Base-by-base conservation (phyloP, 768 basidiomycete species). In the Leccinum disarticulatum region DNA sequence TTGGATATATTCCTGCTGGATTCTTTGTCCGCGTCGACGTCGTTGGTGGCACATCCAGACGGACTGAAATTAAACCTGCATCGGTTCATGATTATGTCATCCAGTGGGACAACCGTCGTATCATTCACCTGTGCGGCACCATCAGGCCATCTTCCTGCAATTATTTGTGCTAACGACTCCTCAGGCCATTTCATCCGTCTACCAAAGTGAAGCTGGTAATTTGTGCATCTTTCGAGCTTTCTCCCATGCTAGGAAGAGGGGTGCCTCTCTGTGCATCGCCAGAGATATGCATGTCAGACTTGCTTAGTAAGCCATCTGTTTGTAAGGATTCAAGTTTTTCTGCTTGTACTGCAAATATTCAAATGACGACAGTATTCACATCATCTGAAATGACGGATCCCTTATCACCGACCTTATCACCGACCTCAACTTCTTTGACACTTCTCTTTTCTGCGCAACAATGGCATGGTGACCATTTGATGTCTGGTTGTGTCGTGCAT, bases 1-100 rank as follows among this genome's bases (percentile, higher is more conserved):
- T 61, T n/a, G 22, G 19, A 2, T 54, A 54, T 3, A 51, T 64
- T 7, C 66, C 65, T 4, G 22, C 52, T 6, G 66, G 65, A 8
- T 59, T 66, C 19, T 60, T 55, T 36, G 48, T 64, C 5, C 35
- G 15, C 0, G 30, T 59, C 1, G 15, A 56, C 2, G 38, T n/a
- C 7, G 15, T 11, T 13, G 38, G 38, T 1, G 27, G 6, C 4
- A 41, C 7, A 27, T 13, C 41, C 6, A 10, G 30, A 4, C 17
- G n/a, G 22, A 59, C 54, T 17, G 2, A 27, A 3, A 41, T 25
- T 19, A 50, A 59, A 8, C 15, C 48, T 6, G 41, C 31, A 19
- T 17, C 1, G 2, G 13, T 60, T 0, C 4, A 60, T 11, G 59
- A 56, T 19, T 10, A 9, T 7, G 3, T 19, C 3, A 22, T 60